A percentile compares a stretch with the other conserved stretches of the same genome.
phyloP scores from a whole-genome alignment of 257 asterid genomes.

The Capsicum pubescens region DNA sequence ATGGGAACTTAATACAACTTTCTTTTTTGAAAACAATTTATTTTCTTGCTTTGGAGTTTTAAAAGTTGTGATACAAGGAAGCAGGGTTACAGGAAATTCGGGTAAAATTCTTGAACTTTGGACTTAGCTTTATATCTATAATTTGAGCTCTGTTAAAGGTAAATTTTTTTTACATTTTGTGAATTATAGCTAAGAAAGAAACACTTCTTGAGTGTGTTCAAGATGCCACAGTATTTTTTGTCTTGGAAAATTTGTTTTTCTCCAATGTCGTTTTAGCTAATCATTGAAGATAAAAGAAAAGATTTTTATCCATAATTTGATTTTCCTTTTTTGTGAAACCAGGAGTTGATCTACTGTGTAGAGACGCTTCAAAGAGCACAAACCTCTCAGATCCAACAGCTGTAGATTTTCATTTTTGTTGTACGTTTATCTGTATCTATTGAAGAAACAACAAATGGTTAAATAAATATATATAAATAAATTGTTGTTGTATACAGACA shows the following conservation, averaged over 20 bases:
- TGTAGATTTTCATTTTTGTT: neutral
- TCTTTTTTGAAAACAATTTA: neutral
- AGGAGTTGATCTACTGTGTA: neutral
- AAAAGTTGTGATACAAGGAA: neutral
- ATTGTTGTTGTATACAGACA: neutral
- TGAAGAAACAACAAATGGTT: neutral
- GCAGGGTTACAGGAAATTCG: neutral
- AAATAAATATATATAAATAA: neutral
- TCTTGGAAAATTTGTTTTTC: neutral
- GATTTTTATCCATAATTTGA: neutral
- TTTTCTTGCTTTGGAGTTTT: slow-evolving; percentile 8
- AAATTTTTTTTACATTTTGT: neutral
- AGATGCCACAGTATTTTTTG: neutral
- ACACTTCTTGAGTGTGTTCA: neutral
- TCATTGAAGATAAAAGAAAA: neutral
- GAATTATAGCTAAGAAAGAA: neutral
- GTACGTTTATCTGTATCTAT: neutral
- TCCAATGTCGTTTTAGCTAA: neutral
- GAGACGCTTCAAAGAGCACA: neutral
- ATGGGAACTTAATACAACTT: neutral
- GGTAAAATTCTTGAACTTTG: slow-evolving; percentile 16
- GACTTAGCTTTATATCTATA: neutral
- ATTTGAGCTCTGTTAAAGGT: neutral
- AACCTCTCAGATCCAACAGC: slow-evolving; percentile 17
- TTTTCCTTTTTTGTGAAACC: neutral